Conservation (phyloP, 768 basidiomycete species). For the Suillus subalutaceus region DNA sequence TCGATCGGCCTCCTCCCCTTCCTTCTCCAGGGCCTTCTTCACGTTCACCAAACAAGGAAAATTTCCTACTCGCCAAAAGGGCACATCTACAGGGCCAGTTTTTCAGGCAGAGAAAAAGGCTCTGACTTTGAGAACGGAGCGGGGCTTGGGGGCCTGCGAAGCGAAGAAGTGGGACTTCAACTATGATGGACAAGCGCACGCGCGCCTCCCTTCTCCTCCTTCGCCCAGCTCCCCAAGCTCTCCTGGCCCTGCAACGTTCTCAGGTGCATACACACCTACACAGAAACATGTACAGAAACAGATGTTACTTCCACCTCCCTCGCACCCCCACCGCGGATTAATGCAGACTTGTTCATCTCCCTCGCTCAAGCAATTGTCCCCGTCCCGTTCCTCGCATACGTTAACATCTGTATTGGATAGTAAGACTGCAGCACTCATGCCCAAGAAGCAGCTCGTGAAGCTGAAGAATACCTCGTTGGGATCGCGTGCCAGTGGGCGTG, state of each 20-base stretch:
- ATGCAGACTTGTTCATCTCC: background rate
- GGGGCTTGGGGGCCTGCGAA: background rate
- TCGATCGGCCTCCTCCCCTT: constrained; percentile 36
- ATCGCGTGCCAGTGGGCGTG: background rate
- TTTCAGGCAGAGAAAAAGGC: background rate
- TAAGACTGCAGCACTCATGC: background rate
- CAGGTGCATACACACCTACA: background rate
- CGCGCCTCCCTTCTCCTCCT: background rate
- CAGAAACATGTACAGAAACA: background rate
- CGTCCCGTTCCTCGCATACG: background rate
- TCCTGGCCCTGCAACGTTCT: constrained; percentile 8
- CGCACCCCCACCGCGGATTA: background rate
- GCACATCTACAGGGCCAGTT: background rate
- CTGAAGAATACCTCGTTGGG: background rate
- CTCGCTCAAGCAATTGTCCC: background rate
- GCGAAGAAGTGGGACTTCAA: constrained; percentile 7
- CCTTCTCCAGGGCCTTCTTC: constrained; percentile 15
- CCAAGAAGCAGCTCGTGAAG: background rate
- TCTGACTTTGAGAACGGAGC: no score
- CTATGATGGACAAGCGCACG: constrained; percentile 6
- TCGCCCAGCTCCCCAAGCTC: constrained; percentile 8
- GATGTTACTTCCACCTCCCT: background rate
- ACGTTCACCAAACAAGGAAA: constrained; percentile 10
- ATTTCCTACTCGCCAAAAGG: background rate
- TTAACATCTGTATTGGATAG: background rate